Base-by-base conservation (phyloP, 2,329 filamentous ascomycete genomes). In the Zymoseptoria pseudotritici region DNA sequence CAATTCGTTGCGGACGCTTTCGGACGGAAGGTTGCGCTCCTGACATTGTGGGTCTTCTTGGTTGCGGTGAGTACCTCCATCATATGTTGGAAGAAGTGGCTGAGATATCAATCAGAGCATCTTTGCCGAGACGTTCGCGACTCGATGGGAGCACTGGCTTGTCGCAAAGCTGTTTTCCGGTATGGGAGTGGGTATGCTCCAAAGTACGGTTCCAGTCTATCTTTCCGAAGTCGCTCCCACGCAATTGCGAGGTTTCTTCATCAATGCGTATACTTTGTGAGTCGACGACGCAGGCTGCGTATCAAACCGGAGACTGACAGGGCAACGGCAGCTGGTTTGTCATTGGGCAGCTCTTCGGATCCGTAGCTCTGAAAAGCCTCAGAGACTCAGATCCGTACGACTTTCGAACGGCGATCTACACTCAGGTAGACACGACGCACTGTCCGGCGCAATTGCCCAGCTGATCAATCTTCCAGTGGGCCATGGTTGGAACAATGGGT, bases 101-200 rank as follows among this genome's bases (percentile, higher is more conserved):
- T 50, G 46, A 50, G 7, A 11, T 11, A 11, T 11, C 20, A 20
- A n/a, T 11, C 46, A 50, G 46, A 78, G 76, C 53, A 67, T 77
- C 20, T 69, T 76, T 17, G 70, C 71, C 19, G 76, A 79, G 58
- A 69, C 69, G 0, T 65, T 78, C 4, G 72, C 74, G 0, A 69
- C 72, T 2, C 61, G 59, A 2, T 78, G 76, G 76, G 63, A 72
- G 6, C 73, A 75, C 62, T 79, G 77, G 76, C 71, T 77, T 0
- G 70, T 74, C 8, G 66, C 61, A 5, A 67, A 67, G 58, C 55
- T 67, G 2, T 57, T 66, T 20, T 55, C 61, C 7, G 77, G 77
- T 11, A 74, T 77, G 58, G 77, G 75, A 3, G 74, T 78, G 0
- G 77, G 77, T 2, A 75, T 75, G 63, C 65, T 79, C 3, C 76